Conservation (phyloP, 2,329 filamentous ascomycete genomes). For the Massarina eburnea region DNA sequence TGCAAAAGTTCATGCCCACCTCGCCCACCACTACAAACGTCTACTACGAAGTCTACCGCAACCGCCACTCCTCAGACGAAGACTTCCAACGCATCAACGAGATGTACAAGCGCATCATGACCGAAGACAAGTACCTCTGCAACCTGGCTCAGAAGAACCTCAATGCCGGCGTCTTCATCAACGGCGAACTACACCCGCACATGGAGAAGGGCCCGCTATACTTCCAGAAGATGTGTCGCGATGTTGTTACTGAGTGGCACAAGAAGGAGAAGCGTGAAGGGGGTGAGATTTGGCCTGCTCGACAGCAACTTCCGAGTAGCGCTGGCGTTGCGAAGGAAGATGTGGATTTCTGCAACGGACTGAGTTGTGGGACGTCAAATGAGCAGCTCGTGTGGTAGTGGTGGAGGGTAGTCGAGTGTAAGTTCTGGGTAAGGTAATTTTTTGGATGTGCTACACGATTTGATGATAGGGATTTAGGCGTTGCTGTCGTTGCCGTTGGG, state of each 20-base stretch:
- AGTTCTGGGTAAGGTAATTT: not conserved
- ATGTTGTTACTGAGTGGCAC: conserved; percentile 40
- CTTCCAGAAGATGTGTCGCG: conserved; percentile 54
- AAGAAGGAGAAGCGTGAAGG: conserved; percentile 8
- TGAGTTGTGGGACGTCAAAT: conserved; percentile 4
- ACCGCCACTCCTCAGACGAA: conserved; percentile 58
- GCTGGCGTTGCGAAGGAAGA: conserved; percentile 48
- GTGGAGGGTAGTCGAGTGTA: not conserved
- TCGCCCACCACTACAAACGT: conserved; percentile 53
- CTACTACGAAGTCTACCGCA: conserved; percentile 63
- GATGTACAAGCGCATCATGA: conserved; percentile 65
- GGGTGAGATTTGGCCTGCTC: conserved; percentile 17
- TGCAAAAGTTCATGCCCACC: conserved; percentile 61
- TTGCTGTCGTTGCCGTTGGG: not conserved
- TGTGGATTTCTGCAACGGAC: conserved; percentile 22
- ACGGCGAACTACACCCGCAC: conserved; percentile 61
- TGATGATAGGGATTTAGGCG: not conserved
- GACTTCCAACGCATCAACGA: conserved; percentile 60
- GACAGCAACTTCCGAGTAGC: conserved; percentile 50
- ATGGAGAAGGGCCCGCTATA: conserved; percentile 58
- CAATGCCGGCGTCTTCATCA: conserved; percentile 60
- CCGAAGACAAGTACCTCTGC: conserved; percentile 64
- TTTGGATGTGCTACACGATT: not conserved
- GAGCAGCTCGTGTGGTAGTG: conserved; percentile 8
- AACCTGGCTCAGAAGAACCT: conserved; percentile 60